Evolutionary conservation across 2,329 filamentous ascomycete genomes (phyloP).

Genomic region (Hypoxylon sp.): DNA sequence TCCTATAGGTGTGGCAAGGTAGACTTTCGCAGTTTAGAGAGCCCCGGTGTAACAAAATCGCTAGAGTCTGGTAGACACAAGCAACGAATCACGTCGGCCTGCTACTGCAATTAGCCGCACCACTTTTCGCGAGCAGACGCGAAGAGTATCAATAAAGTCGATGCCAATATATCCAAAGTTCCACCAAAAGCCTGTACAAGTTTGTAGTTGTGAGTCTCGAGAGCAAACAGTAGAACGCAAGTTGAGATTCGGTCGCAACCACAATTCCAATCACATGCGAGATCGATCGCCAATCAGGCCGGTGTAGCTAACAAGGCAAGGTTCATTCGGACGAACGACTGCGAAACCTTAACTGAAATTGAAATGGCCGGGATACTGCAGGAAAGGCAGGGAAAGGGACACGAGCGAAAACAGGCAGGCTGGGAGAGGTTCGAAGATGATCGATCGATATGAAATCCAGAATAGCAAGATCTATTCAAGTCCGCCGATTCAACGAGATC

Average conservation of each 20-base stretch:
- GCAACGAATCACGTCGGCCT: slow-evolving; percentile 31
- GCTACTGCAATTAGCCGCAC: slow-evolving; percentile 45
- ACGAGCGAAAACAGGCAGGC: slow-evolving; percentile 13
- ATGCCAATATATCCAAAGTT: slow-evolving; percentile 40
- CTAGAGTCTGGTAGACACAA: slow-evolving; percentile 14
- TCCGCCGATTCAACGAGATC: slow-evolving; percentile 15
- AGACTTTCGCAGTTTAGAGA: slow-evolving; percentile 13
- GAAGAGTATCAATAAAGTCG: slow-evolving; percentile 34
- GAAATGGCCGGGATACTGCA: slow-evolving; percentile 19
- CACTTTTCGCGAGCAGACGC: slow-evolving; percentile 31
- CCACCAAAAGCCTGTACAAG: slow-evolving; percentile 22
- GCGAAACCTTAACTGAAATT: slow-evolving; percentile 28
- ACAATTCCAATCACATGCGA: slow-evolving; percentile 36
- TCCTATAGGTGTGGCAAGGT: slow-evolving; percentile 16
- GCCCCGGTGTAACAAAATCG: slow-evolving; percentile 7
- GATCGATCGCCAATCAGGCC: slow-evolving; percentile 15
- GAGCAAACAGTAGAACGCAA: slow-evolving; percentile 19
- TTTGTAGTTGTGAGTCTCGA: slow-evolving; percentile 11
- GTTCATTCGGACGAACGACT: slow-evolving; percentile 31
- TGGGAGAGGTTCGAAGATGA: slow-evolving; percentile 19
- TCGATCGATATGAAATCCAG: slow-evolving; percentile 5
- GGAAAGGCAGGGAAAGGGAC: slow-evolving; percentile 11
- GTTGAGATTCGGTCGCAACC: slow-evolving; percentile 19
- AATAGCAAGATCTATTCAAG: slow-evolving; percentile 18
- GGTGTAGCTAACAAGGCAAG: slow-evolving; percentile 14